A percentile compares a stretch with the other conserved stretches of the same genome.
phyloP scores from a whole-genome alignment of 2,329 filamentous ascomycete species.

The Rhynchosporium graminicola region DNA sequence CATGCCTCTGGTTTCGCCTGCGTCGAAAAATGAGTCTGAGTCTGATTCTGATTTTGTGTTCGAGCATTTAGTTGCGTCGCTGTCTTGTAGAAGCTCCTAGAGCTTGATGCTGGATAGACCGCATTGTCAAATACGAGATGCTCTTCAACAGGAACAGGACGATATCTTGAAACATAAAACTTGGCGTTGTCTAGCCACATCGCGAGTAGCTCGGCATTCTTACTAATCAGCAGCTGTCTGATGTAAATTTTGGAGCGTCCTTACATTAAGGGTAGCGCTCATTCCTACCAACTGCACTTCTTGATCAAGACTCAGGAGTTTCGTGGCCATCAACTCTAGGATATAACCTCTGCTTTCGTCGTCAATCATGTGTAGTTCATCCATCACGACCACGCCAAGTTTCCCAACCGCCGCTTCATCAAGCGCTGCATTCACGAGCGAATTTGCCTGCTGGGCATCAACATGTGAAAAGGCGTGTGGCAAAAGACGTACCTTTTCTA shows the following conservation, averaged over 20 bases:
- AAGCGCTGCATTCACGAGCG: conserved; percentile 71
- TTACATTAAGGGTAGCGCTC: conserved; percentile 75
- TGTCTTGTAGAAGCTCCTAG: conserved; percentile 58
- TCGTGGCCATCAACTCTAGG: conserved; percentile 51
- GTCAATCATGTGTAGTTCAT: conserved; percentile 82
- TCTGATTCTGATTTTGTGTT: conserved; percentile 39
- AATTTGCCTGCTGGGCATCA: conserved; percentile 61
- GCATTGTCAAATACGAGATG: conserved; percentile 71
- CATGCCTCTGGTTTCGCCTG: conserved; percentile 45
- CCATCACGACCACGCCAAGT: conserved; percentile 67
- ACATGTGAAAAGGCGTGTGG: not conserved
- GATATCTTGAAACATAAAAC: conserved; percentile 71
- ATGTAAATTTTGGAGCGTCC: not conserved
- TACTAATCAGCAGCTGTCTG: not conserved
- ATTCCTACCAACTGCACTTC: conserved; percentile 52
- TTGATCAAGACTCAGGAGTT: conserved; percentile 18
- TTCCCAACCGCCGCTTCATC: conserved; percentile 66
- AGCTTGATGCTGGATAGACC: conserved; percentile 64
- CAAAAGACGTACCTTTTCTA: conserved; percentile 63
- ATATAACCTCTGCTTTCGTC: conserved; percentile 77
- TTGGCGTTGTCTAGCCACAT: conserved; percentile 67
- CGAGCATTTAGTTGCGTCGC: conserved; percentile 51
- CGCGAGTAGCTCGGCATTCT: conserved; percentile 71
- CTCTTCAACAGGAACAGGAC: conserved; percentile 74
- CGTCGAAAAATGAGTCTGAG: conserved; percentile 37